Conservation (phyloP, 2,329 filamentous ascomycete genomes). For the Didymosphaeria variabile region DNA sequence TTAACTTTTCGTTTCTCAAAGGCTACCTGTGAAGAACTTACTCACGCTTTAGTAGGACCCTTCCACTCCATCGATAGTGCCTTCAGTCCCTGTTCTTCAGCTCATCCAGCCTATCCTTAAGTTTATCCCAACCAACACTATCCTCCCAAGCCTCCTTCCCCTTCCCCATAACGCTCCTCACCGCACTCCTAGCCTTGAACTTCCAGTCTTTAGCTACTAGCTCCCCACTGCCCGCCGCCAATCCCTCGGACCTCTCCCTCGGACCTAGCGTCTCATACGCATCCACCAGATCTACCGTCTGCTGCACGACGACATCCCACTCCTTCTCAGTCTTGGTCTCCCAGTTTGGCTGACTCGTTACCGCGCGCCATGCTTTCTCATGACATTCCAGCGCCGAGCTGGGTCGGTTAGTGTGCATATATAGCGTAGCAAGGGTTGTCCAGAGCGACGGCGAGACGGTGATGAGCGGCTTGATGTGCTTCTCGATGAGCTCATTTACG, state of each 20-base stretch:
- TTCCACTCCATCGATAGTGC: not conserved
- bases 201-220: constrained; percentile 83
- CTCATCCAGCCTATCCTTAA: constrained; percentile 61
- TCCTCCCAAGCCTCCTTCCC: constrained; percentile 86
- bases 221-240: constrained; percentile 60
- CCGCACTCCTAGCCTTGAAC: constrained; percentile 85
- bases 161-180: constrained; percentile 83
- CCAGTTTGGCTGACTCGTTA: constrained; percentile 64
- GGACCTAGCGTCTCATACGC: constrained; percentile 78
- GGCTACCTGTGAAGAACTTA: not conserved
- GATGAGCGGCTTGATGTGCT: constrained; percentile 80
- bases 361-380: constrained; percentile 88
- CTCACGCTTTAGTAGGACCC: not conserved
- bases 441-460: constrained; percentile 81
- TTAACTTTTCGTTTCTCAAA: not conserved
- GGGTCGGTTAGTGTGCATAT: constrained; percentile 77
- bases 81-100: constrained; percentile 47
- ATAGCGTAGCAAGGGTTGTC: constrained; percentile 75
- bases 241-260: constrained; percentile 61
- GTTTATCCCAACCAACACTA: constrained; percentile 70
- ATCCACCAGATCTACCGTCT: constrained; percentile 83
- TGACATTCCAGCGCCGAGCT: constrained; percentile 79
- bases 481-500: constrained; percentile 77
- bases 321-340: constrained; percentile 67
- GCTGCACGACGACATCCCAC: constrained; percentile 77